phyloP scores from a whole-genome alignment of 805 yeast species.

The Myxozyma udenii region DNA sequence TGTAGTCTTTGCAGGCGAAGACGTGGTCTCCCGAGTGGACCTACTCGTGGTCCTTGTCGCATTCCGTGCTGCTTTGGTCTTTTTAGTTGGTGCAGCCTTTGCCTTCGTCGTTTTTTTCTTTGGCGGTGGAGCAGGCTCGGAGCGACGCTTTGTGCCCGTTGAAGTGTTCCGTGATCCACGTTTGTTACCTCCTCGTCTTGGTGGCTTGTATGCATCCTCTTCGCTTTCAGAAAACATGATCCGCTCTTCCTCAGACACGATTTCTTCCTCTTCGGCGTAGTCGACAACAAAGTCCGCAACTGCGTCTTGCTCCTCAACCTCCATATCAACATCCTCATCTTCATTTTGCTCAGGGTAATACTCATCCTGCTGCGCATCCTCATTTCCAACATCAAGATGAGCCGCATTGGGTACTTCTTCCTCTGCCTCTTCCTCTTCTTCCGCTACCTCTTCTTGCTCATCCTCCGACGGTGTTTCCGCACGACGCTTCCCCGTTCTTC shows the following conservation, averaged over 20 bases:
- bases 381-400: slow-evolving; percentile 8
- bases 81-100: not conserved
- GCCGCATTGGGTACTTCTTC: slow-evolving; percentile 2
- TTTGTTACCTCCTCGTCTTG: not conserved
- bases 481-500: not conserved
- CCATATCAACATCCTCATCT: slow-evolving; percentile 11
- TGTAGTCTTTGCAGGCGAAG: too few species aligned
- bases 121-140: not conserved
- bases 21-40: too few species aligned
- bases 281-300: slow-evolving; percentile 9
- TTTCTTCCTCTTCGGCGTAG: slow-evolving; percentile 6
- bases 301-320: slow-evolving; percentile 9
- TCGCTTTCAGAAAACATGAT: slow-evolving; percentile 1
- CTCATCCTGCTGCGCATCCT: too few species aligned
- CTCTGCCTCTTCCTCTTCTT: slow-evolving; percentile 3
- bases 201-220: slow-evolving; percentile 1
- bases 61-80: too few species aligned
- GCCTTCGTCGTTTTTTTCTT: not conserved
- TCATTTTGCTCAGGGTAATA: too few species aligned
- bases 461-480: not conserved
- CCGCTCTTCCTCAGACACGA: not conserved
- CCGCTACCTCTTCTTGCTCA: slow-evolving; percentile 12
- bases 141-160: not conserved
- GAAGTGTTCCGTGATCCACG: not conserved
- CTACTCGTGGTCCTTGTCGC: too few species aligned